Percentiles rank a stretch among this genome's conserved stretches.
Conservation (phyloP, 2,329 filamentous ascomycete species). For the Mycosphaerella sp. region DNA sequence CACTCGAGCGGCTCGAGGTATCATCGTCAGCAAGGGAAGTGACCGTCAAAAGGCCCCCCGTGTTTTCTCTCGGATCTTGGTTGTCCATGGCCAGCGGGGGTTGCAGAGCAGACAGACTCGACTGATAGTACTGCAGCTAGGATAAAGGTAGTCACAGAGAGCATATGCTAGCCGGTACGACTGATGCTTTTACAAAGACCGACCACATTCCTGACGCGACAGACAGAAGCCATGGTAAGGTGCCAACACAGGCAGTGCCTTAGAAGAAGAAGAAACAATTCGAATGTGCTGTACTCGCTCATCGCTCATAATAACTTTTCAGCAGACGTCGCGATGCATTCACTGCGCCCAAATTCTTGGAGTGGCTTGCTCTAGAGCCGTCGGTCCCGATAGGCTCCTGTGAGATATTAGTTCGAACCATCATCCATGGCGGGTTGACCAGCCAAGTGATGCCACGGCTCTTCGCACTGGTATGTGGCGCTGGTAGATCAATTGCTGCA, state of each 20-base stretch:
- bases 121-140: constrained; percentile 6
- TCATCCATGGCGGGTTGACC: background rate
- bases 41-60: background rate
- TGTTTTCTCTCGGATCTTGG: background rate
- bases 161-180: background rate
- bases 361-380: background rate
- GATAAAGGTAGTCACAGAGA: background rate
- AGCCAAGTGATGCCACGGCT: constrained; percentile 6
- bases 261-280: background rate
- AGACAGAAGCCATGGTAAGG: background rate
- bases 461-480: constrained; percentile 8
- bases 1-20: constrained; percentile 2
- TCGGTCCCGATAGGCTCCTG: background rate
- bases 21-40: constrained; percentile 1
- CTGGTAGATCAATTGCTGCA: constrained; percentile 2
- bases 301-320: constrained; percentile 7
- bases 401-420: background rate
- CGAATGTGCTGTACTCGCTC: background rate
- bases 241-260: constrained; percentile 14
- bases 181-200: background rate
- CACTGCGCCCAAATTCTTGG: constrained; percentile 6
- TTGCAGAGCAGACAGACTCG: background rate
- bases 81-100: constrained; percentile 1
- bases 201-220: background rate
- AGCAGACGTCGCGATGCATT: constrained; percentile 9